Evolutionary conservation across 2,329 filamentous ascomycete species (phyloP).

Genomic region (Aspergillus phoenicis): DNA sequence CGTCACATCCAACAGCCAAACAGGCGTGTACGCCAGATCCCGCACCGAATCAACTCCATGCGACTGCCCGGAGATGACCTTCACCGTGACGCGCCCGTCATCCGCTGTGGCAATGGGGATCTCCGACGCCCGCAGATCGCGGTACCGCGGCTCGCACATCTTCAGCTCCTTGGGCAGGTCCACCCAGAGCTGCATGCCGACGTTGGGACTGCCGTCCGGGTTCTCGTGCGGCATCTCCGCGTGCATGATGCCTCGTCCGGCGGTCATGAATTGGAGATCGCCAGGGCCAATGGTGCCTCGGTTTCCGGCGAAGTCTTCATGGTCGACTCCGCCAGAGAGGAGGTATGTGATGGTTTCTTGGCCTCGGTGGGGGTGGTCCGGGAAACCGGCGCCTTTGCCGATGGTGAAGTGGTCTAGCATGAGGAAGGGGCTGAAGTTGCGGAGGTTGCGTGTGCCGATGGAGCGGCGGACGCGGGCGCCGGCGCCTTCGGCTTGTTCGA

Average conservation of each 20-base stretch:
- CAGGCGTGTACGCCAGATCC: conserved; percentile 91
- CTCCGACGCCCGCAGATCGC: conserved; percentile 76
- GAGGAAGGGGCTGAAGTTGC: conserved; percentile 87
- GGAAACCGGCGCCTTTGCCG: conserved; percentile 80
- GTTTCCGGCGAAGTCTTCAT: conserved; percentile 89
- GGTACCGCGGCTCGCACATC: conserved; percentile 86
- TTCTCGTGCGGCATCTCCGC: conserved; percentile 90
- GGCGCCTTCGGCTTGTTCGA: conserved; percentile 84
- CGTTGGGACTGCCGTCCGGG: conserved; percentile 72
- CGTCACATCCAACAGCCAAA: conserved; percentile 89
- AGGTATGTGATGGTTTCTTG: conserved; percentile 92
- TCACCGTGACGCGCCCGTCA: conserved; percentile 73
- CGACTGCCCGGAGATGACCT: conserved; percentile 85
- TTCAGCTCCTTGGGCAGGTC: conserved; percentile 83
- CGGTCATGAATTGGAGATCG: conserved; percentile 98
- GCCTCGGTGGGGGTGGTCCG: conserved; percentile 80
- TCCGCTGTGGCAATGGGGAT: conserved; percentile 76
- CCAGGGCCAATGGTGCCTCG: conserved; percentile 79
- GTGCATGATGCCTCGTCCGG: conserved; percentile 87
- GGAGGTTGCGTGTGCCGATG: conserved; percentile 79
- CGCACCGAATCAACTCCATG: conserved; percentile 84
- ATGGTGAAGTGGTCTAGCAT: conserved; percentile 95
- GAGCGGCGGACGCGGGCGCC: conserved; percentile 85
- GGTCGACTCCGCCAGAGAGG: conserved; percentile 80
- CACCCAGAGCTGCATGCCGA: conserved; percentile 94